phyloP scores from a whole-genome alignment of 306 rosid species.

The Cicer yamashitae region DNA sequence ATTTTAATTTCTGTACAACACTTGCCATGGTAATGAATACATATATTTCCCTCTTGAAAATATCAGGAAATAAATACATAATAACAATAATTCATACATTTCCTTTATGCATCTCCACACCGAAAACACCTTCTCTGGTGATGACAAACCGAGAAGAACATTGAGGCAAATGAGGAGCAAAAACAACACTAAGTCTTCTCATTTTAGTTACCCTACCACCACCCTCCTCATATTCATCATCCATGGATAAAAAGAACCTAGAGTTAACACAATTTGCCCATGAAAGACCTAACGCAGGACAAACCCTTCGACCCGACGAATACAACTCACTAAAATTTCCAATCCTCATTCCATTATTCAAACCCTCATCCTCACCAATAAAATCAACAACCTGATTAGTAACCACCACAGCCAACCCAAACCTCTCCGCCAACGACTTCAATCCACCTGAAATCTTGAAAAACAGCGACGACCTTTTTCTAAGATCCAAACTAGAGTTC shows the following conservation, averaged over 20 bases:
- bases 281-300: slow-evolving; percentile 81
- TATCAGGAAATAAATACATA: not conserved
- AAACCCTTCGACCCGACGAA: slow-evolving; percentile 75
- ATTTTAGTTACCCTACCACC: slow-evolving; percentile 11
- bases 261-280: slow-evolving; percentile 94
- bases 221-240: slow-evolving; percentile 8
- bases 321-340: slow-evolving; percentile 61
- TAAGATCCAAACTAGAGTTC: slow-evolving; percentile 64
- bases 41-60: not conserved
- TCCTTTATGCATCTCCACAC: not conserved
- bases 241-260: slow-evolving; percentile 71
- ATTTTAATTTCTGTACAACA: not conserved
- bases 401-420: slow-evolving; percentile 70
- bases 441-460: slow-evolving; percentile 75
- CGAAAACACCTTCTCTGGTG: slow-evolving; percentile 39
- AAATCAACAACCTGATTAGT: slow-evolving; percentile 89
- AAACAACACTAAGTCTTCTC: slow-evolving; percentile 68
- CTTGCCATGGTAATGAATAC: not conserved
- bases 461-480: slow-evolving; percentile 68
- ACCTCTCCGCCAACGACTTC: slow-evolving; percentile 64
- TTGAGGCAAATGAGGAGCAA: slow-evolving; percentile 82
- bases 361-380: slow-evolving; percentile 50
- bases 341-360: slow-evolving; percentile 56
- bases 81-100: not conserved
- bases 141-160: slow-evolving; percentile 50